A percentile compares a stretch with the other conserved stretches of the same genome.
Evolutionary conservation across 805 yeast species (phyloP).

Genomic region (Candida maesae): DNA sequence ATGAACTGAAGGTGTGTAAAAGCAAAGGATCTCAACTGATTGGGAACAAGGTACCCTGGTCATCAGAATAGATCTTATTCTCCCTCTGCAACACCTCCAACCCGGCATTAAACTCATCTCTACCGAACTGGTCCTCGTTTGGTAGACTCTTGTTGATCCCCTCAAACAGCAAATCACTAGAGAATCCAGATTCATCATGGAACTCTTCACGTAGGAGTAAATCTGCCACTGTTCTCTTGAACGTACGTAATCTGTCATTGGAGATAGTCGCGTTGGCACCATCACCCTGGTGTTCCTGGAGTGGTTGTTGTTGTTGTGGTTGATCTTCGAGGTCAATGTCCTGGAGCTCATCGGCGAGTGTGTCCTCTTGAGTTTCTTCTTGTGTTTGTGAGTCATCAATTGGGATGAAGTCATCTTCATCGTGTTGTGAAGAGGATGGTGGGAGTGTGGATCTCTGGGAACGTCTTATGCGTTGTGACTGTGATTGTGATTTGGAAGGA

Average conservation of each 20-base stretch:
- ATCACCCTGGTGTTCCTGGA: conserved; percentile 4
- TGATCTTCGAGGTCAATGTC: background rate
- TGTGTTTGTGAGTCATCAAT: conserved; percentile 9
- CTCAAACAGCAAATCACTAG: conserved; percentile 28
- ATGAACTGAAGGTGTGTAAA: too few relatives aligned
- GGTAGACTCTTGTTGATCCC: conserved; percentile 33
- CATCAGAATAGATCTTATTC: conserved; percentile 32
- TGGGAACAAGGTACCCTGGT: conserved; percentile 18
- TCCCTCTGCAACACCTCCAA: conserved; percentile 29
- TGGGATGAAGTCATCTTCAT: conserved; percentile 13
- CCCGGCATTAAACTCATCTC: conserved; percentile 36
- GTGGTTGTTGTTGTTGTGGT: conserved; percentile 1
- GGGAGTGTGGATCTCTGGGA: background rate
- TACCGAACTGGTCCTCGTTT: conserved; percentile 34
- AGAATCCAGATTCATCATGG: conserved; percentile 31
- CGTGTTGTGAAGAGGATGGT: conserved; percentile 16
- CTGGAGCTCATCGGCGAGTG: conserved; percentile 3
- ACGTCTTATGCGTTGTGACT: conserved; percentile 1
- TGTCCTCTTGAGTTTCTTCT: conserved; percentile 9
- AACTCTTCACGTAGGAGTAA: conserved; percentile 12
- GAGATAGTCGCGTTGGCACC: conserved; percentile 12
- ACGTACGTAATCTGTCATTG: conserved; percentile 13
- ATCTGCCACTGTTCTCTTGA: conserved; percentile 11
- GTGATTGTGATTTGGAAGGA: conserved; percentile 1
- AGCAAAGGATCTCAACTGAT: conserved; percentile 2